Conservation (phyloP, 1,284 basidiomycete genomes). For the Cystobasidium pallidum region DNA sequence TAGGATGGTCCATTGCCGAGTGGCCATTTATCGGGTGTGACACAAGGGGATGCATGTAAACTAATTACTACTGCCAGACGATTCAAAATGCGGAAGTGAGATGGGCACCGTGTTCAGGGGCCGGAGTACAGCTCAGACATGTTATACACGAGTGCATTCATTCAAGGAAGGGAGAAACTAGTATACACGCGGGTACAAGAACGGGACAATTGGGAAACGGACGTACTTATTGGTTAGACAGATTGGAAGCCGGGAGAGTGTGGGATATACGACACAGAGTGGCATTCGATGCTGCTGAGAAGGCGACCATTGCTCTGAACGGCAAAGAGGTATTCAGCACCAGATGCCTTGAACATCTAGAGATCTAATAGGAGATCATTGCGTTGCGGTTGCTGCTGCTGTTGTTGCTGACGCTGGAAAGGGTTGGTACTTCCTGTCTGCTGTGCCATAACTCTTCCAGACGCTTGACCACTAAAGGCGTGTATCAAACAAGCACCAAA, state of each 20-base stretch:
- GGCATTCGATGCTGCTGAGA: too few relatives aligned
- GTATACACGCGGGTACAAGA: background rate
- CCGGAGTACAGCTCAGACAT: background rate
- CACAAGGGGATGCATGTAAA: too few relatives aligned
- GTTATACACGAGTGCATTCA: background rate
- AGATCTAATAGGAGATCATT: conserved; percentile 19
- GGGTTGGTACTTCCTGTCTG: conserved; percentile 38
- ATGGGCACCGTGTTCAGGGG: too few relatives aligned
- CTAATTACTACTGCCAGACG: too few relatives aligned
- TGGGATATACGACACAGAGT: background rate
- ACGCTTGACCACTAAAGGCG: conserved; percentile 14
- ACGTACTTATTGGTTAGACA: background rate
- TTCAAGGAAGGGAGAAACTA: background rate
- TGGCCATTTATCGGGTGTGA: too few relatives aligned
- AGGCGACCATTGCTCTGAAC: too few relatives aligned
- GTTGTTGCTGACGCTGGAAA: conserved; percentile 42
- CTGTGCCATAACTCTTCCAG: conserved; percentile 9
- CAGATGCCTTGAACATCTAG: background rate
- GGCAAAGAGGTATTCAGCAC: background rate
- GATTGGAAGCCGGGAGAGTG: background rate
- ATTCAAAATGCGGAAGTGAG: too few relatives aligned
- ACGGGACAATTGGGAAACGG: background rate
- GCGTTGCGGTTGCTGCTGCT: conserved; percentile 34
- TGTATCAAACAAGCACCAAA: background rate
- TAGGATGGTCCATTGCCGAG: too few relatives aligned